Conservation (phyloP, 306 rosid species). For the Gastrolobium bilobum region DNA sequence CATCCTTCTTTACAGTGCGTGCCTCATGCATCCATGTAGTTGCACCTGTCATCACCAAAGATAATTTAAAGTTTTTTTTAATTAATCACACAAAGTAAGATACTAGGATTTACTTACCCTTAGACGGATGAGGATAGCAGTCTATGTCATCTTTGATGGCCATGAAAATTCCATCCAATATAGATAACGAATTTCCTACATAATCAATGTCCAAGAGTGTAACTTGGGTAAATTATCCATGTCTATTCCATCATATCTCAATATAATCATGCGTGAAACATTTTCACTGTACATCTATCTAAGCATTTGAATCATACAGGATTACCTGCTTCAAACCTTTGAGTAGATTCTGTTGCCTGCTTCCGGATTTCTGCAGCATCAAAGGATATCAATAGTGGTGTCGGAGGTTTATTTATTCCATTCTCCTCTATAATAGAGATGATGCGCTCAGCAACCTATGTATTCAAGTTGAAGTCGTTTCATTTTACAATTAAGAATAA, state of each 20-base stretch:
- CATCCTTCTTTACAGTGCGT: constrained; percentile 75
- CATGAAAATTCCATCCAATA: constrained; percentile 92
- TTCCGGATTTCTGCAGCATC: constrained; percentile 78
- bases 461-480: constrained; percentile 25
- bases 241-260: not conserved
- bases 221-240: constrained; percentile 2
- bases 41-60: constrained; percentile 68
- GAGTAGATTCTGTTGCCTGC: constrained; percentile 90
- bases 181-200: constrained; percentile 82
- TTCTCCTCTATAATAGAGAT: constrained; percentile 77
- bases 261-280: not conserved
- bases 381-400: constrained; percentile 83
- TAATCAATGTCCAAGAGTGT: constrained; percentile 41
- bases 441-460: constrained; percentile 80
- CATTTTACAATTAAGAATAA: constrained; percentile 34
- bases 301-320: constrained; percentile 45
- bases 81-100: constrained; percentile 24
- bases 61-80: constrained; percentile 26
- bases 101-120: constrained; percentile 63
- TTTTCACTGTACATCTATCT: constrained; percentile 23
- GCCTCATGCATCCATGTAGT: constrained; percentile 97
- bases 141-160: constrained; percentile 99
- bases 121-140: constrained; percentile 83
- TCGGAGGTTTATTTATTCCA: constrained; percentile 57
- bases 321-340: constrained; percentile 90